Base-by-base conservation (phyloP, 208 protist genomes). In the Crithidia sp. region DNA sequence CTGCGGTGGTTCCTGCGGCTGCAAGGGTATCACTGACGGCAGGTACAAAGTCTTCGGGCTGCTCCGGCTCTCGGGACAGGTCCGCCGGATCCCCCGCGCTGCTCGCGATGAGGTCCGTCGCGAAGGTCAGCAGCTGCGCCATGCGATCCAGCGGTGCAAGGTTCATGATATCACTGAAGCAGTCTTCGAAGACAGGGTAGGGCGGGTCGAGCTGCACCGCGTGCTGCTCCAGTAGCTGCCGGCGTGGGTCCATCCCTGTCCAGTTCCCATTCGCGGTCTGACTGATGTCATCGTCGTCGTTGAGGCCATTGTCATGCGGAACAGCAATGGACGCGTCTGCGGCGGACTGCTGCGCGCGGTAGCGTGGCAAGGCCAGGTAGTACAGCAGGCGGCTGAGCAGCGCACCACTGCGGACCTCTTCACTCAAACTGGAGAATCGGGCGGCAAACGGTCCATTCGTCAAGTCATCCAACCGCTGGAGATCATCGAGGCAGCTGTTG, bases 281-380 rank as follows among this genome's bases (percentile, higher is more conserved):
- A 19, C 19, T 57, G 8, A 40, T 56, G 37, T 72, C 50, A 3
- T 12, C 64, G 7, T 19, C 53, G 36, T 55, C 41, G 47, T 16
- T 52, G 59, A 50, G 56, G 43, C 40, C 19, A 28, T 10, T 67
- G 45, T 37, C 41, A 16, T 47, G 53, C 13, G 17, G 63, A 7
- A 45, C 62, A 14, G 14, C 58, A 7, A 66, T 44, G 12, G 12
- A 58, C 17, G 45, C 37, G 7, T 57, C 77, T 19, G 74, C 71
- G 36, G 70, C 64, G 10, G 72, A 74, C 52, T 49, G 69, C 70
- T 49, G 78, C 40, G 74, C 71, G 54, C 88, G 76, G 75, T 95
- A 97, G 12, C 90, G 87, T 12, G 93, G 93, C 9, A 97, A 74
- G 37, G 93, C 88, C 14, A 97, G 77, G 76, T 97, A 97, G 67